Percentiles rank a stretch among this genome's conserved stretches.
phyloP scores from a whole-genome alignment of 495 filamentous ascomycete genomes.

The Penicillium ochrochloron region DNA sequence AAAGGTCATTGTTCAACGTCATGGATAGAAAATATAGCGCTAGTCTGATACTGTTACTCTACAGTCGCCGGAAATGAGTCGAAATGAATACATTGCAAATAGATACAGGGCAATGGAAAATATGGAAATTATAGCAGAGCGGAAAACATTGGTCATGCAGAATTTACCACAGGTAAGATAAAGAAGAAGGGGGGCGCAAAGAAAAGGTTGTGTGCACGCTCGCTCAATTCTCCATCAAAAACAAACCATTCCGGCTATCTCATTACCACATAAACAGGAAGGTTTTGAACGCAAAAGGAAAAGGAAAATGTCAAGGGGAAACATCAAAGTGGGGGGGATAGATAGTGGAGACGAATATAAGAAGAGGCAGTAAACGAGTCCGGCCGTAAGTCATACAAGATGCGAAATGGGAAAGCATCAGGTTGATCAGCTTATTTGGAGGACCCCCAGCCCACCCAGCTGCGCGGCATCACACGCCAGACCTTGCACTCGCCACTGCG shows the following conservation, averaged over 20 bases:
- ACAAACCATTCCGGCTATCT: conserved; percentile 24
- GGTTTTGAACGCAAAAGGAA: not conserved
- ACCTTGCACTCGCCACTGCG: conserved; percentile 95
- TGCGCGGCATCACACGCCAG: conserved; percentile 91
- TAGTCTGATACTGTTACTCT: not conserved
- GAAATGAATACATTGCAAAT: conserved; percentile 33
- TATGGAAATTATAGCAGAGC: conserved; percentile 20
- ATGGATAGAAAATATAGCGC: not conserved
- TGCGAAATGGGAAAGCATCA: conserved; percentile 7
- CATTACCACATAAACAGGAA: conserved; percentile 32
- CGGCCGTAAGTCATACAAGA: conserved; percentile 28
- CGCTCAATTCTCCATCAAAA: conserved; percentile 36
- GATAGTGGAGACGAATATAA: not conserved
- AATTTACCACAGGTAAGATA: conserved; percentile 25
- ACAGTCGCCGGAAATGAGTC: not conserved
- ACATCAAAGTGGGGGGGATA: not conserved
- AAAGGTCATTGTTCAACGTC: not conserved
- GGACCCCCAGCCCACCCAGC: conserved; percentile 86
- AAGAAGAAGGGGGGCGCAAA: conserved; percentile 21
- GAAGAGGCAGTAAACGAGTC: conserved; percentile 15
- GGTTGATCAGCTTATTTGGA: conserved; percentile 34
- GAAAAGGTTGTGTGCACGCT: conserved; percentile 30
- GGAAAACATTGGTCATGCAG: conserved; percentile 27
- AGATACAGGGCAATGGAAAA: conserved; percentile 30
- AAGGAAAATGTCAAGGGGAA: not conserved